phyloP scores from a whole-genome alignment of 257 asterid species.

The Solanum corneliomulleri region DNA sequence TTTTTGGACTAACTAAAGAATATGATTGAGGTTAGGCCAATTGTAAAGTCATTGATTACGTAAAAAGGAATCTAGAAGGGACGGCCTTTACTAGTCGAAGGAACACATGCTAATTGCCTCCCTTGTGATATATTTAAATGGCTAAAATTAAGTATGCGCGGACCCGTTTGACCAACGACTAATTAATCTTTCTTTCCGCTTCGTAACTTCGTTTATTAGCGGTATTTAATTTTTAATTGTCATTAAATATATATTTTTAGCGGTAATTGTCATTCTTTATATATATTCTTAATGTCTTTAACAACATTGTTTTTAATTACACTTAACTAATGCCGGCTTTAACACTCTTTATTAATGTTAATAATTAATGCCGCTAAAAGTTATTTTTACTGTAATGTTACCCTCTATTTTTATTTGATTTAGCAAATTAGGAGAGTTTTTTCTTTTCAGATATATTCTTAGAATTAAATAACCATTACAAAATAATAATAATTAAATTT shows the following conservation, averaged over 20 bases:
- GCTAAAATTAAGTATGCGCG: background rate
- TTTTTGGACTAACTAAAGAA: no score
- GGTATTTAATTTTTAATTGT: rapidly evolving
- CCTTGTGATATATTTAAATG: background rate
- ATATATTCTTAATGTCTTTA: rapidly evolving
- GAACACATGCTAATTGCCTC: background rate
- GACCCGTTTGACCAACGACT: background rate
- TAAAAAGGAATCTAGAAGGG: background rate
- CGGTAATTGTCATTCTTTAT: rapidly evolving
- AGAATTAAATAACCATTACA: no score
- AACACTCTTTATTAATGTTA: no score
- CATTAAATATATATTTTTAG: no score
- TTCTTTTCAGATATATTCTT: no score
- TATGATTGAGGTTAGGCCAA: background rate
- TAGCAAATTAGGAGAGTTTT: no score
- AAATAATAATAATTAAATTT: no score
- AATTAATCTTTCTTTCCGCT: background rate
- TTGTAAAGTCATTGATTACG: background rate
- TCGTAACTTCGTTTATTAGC: no score
- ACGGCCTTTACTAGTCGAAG: background rate
- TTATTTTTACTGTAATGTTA: no score
- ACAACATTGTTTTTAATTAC: rapidly evolving
- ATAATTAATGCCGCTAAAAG: no score
- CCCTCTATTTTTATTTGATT: background rate
- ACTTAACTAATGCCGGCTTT: no score